Evolutionary conservation across 441 rosid species (phyloP), one percentile per base, ranked within the genome.

Genomic region (Arabidopsis hybrid): DNA sequence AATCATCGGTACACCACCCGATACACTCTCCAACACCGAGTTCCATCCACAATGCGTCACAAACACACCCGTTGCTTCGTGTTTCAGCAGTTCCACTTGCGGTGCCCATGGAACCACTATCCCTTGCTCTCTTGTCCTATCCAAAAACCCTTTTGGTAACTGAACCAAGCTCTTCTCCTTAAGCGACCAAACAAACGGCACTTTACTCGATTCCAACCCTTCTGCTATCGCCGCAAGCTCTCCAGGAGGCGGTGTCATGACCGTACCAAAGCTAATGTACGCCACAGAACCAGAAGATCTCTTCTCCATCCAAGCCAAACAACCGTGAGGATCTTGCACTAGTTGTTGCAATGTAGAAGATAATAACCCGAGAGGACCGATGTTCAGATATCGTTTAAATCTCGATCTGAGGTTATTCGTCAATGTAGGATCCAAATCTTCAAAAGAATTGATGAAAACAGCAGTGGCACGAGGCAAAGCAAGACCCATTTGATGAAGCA

Each of bases 11-110:
- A 91, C 88, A 10, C 86, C 91, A 43, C 81, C 76, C 0, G 86
- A 83, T 0, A 85, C 67, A 60, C 94, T 86, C 81, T 87, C 95
- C 35, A 77, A 60, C 79, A 89, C 86, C 2, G 92, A 91, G 76
- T 86, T 88, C 80, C 83, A 80, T 38, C 94, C 94, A 10, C 84
- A 74, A 61, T 91, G 92, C 1, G 89, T 89, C 56, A 89, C 71
- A 51, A 77, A 84, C 36, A 83, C 86, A 13, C 84, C 85, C 1
- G 59, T 70, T 3, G 92, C 82, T 3, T 38, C 47, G 59, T 82
- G 91, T 38, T 76, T 77, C 49, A 91, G 64, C 1, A 87, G 80
- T 32, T 60, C 71, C 1, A 42, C 71, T 74, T 86, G 92, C 3
- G 92, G 92, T 0, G 84, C 85, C 90, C 87, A 82, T 0, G 85